Percentiles rank a stretch among this genome's conserved stretches.
Evolutionary conservation across 2,329 filamentous ascomycete species (phyloP).

Genomic region (Daldinia sp.): DNA sequence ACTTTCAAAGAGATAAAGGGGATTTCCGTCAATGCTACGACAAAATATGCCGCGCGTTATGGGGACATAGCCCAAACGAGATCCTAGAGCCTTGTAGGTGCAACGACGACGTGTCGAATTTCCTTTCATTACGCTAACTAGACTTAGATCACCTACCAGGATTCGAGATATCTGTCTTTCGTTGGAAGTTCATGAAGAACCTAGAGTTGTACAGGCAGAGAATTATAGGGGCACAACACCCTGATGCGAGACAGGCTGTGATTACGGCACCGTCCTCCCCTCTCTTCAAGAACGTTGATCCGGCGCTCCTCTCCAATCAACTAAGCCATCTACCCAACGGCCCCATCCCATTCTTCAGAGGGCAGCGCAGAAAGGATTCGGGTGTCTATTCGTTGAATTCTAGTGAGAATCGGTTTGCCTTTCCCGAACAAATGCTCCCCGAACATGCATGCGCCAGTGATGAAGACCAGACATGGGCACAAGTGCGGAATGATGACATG

Average conservation of each 20-base stretch:
- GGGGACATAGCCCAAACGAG: conserved; percentile 5
- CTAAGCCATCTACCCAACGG: conserved; percentile 3
- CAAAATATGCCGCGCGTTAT: conserved; percentile 28
- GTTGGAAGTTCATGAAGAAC: neutral
- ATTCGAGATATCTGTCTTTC: conserved; percentile 19
- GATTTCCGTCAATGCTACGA: conserved; percentile 7
- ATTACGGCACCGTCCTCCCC: neutral
- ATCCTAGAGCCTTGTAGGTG: conserved; percentile 22
- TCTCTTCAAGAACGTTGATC: neutral
- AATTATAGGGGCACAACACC: neutral
- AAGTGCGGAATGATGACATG: neutral
- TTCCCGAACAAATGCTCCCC: neutral
- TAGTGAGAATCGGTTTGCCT: conserved; percentile 6
- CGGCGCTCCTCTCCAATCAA: conserved; percentile 9
- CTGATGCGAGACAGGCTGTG: neutral
- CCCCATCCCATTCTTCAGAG: conserved; percentile 22
- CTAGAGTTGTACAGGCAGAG: neutral
- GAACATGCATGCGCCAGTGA: neutral
- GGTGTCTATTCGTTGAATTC: conserved; percentile 14
- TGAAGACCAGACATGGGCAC: neutral
- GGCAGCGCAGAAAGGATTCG: conserved; percentile 12
- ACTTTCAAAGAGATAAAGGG: conserved; percentile 29
- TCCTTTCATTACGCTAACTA: neutral
- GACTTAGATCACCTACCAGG: conserved; percentile 22
- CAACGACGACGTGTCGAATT: neutral